Conservation (phyloP, 768 basidiomycete species). For the Tylopilus subfusipes region DNA sequence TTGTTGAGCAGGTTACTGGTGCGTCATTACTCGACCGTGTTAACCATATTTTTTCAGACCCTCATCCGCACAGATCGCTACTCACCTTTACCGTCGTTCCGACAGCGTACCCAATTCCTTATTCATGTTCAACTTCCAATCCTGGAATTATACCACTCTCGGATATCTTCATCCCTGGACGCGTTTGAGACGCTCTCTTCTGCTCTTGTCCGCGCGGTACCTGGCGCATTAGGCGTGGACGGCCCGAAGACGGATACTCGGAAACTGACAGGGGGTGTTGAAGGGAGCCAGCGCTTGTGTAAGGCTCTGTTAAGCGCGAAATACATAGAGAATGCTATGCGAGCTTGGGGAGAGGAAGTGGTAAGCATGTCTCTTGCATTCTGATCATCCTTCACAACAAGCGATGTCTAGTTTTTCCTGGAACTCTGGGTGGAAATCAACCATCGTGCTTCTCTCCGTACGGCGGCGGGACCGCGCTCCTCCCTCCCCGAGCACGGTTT, state of each 20-base stretch:
- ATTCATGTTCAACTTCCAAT: conserved; percentile 81
- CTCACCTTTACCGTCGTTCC: conserved; percentile 73
- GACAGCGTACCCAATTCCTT: conserved; percentile 81
- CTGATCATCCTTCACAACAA: not conserved
- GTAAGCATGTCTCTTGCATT: conserved; percentile 43
- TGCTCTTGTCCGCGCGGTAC: conserved; percentile 83
- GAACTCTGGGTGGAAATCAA: conserved; percentile 85
- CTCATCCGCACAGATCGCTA: conserved; percentile 67
- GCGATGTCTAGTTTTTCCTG: conserved; percentile 72
- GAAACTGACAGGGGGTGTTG: conserved; percentile 75
- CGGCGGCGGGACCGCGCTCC: conserved; percentile 45
- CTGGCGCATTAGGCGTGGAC: conserved; percentile 74
- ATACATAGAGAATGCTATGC: conserved; percentile 67
- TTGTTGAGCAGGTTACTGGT: conserved; percentile 94
- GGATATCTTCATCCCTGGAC: conserved; percentile 82
- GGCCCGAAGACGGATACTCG: conserved; percentile 46
- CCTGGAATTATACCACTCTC: conserved; percentile 68
- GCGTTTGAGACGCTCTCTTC: conserved; percentile 93
- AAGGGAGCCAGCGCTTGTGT: conserved; percentile 78
- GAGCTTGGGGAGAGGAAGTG: conserved; percentile 85
- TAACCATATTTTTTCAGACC: not conserved
- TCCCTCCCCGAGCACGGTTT: conserved; percentile 47
- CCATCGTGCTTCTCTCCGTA: conserved; percentile 52
- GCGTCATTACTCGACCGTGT: conserved; percentile 12
- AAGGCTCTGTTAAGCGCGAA: conserved; percentile 82